Base-by-base conservation (phyloP, 169 alveolate species). In the Babesia sp. region DNA sequence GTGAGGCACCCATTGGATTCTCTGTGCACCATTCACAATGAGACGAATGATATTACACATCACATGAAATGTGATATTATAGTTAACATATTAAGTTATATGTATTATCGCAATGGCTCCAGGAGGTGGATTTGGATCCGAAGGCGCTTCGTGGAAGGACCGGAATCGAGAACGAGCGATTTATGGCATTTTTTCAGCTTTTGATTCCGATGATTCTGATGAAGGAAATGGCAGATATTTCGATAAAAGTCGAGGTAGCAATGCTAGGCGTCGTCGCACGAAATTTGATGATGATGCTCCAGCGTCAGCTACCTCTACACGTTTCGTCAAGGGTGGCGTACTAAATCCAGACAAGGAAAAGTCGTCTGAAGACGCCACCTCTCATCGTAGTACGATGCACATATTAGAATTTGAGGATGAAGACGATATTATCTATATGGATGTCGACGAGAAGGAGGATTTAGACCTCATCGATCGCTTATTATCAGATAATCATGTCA, bases 111-210 rank as follows among this genome's bases (percentile, higher is more conserved):
- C 56, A 48, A 48, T 48, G 56, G 56, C 26, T 48, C 56, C 31
- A 20, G 31, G 26, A 9, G 56, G 56, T 5, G 20, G 56, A 11
- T 7, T 16, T 54, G 22, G 26, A 6, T 54, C 31, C 4, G 5
- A 7, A 7, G 8, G 26, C 31, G 28, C 36, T 16, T 8, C 29
- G 11, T 46, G 39, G 16, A 16, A 28, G 46, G 44, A 26, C 14
- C 9, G n/a, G 45, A 37, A 57, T 22, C 57, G 73, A 16, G 46
- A 63, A 4, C 31, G 29, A n/a, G 24, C 8, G 16, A 68, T 54
- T 24, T 71, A 71, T 42, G 81, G 81, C 22, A 77, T 63, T 5
- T 71, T 71, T 33, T 76, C 58, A 18, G 80, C 31, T 16, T 71
- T 77, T 4, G 81, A 71, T n/a, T 55, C 81, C 7, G 81, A 71